phyloP scores from a whole-genome alignment of 202 grass and related monocot genomes.

The Panicum hallii region DNA sequence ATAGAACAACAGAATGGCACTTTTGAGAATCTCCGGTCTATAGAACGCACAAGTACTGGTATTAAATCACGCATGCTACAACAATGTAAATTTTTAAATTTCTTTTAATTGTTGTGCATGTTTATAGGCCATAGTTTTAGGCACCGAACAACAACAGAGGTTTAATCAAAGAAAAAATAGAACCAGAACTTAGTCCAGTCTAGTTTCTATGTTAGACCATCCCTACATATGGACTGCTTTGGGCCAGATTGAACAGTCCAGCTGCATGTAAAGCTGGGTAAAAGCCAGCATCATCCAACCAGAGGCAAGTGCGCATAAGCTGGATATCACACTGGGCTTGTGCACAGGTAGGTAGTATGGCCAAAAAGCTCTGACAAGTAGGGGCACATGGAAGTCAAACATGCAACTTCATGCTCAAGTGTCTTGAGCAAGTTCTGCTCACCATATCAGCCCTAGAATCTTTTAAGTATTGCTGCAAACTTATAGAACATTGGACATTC shows the following conservation, averaged over 20 bases:
- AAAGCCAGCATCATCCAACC: neutral
- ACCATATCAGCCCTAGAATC: neutral
- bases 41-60: neutral
- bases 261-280: neutral
- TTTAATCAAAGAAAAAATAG: neutral
- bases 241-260: neutral
- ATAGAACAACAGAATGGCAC: neutral
- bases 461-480: neutral
- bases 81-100: constrained; percentile 1
- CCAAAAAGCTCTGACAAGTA: neutral
- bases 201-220: neutral
- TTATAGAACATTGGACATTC: neutral
- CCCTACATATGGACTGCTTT: neutral
- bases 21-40: neutral
- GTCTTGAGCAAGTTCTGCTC: neutral
- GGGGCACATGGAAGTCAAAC: neutral
- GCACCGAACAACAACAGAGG: neutral
- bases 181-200: neutral
- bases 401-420: neutral
- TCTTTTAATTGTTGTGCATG: neutral
- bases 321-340: neutral
- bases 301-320: neutral
- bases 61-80: constrained; percentile 21
- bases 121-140: neutral
- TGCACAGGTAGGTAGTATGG: neutral